phyloP scores from a whole-genome alignment of 2,329 filamentous ascomycete species.

The Laburnicola sp. region DNA sequence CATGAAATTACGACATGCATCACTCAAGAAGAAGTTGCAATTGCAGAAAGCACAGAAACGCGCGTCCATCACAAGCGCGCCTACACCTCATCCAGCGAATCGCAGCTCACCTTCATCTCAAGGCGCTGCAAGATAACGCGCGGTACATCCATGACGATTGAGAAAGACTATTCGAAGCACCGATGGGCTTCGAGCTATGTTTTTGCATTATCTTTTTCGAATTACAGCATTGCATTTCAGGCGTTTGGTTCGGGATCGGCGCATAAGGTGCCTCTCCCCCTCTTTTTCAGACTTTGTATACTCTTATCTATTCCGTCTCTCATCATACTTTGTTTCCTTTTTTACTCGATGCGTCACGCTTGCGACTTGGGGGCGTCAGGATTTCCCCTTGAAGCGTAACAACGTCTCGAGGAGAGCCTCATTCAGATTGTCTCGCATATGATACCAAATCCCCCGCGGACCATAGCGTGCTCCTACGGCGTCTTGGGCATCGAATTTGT shows the following conservation, averaged over 20 bases:
- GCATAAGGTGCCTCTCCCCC: constrained; percentile 20
- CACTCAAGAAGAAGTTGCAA: constrained; percentile 52
- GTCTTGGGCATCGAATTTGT: neutral
- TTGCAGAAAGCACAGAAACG: constrained; percentile 45
- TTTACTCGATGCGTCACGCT: neutral
- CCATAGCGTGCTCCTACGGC: constrained; percentile 7
- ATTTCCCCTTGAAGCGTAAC: neutral
- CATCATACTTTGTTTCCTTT: neutral
- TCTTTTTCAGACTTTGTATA: constrained; percentile 8
- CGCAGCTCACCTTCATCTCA: constrained; percentile 40
- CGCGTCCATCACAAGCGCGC: constrained; percentile 38
- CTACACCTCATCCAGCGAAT: constrained; percentile 30
- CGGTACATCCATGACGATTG: neutral
- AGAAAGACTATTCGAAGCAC: neutral
- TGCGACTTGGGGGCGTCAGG: neutral
- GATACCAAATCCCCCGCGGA: constrained; percentile 15
- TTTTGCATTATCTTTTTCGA: constrained; percentile 19
- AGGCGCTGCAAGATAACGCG: constrained; percentile 27
- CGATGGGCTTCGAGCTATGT: neutral
- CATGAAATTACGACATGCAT: constrained; percentile 47
- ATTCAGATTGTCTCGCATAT: constrained; percentile 10
- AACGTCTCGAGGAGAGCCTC: neutral
- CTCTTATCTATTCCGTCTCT: constrained; percentile 1
- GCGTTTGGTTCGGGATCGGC: constrained; percentile 25
- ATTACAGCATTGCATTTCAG: constrained; percentile 27